A percentile compares a stretch with the other conserved stretches of the same genome.
Conservation (phyloP, 1,284 basidiomycete species). For the Apiotrichum akiyoshidainum region DNA sequence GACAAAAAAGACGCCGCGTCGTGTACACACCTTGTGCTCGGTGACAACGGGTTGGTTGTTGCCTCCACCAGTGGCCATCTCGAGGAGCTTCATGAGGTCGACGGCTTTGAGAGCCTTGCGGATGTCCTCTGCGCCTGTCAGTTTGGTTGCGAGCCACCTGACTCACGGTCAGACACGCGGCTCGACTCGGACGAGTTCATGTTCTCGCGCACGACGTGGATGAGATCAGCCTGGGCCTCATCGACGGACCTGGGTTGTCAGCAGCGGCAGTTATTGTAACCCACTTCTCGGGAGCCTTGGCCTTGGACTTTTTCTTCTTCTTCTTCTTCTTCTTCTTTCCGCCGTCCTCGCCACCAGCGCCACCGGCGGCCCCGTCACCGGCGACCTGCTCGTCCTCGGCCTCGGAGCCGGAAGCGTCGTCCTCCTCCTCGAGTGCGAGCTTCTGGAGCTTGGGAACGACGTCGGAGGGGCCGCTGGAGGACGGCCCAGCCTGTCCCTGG, state of each 20-base stretch:
- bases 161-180: not conserved
- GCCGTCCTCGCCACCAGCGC: constrained; percentile 23
- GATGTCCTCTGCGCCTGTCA: constrained; percentile 37
- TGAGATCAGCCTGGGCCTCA: constrained; percentile 20
- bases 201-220: constrained; percentile 17
- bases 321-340: constrained; percentile 28
- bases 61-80: constrained; percentile 44
- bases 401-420: constrained; percentile 12
- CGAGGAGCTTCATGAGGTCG: constrained; percentile 51
- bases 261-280: constrained; percentile 7
- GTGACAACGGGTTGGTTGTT: constrained; percentile 70
- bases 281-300: constrained; percentile 41
- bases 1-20: not conserved
- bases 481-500: constrained; percentile 4
- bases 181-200: constrained; percentile 9
- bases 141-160: too few relatives aligned
- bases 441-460: constrained; percentile 14
- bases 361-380: constrained; percentile 22
- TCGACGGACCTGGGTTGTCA: constrained; percentile 46
- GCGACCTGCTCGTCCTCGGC: constrained; percentile 13
- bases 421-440: constrained; percentile 12
- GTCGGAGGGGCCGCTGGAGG: constrained; percentile 1
- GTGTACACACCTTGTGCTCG: constrained; percentile 72
- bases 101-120: constrained; percentile 48
- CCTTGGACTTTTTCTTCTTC: constrained; percentile 38